A percentile compares a stretch with the other conserved stretches of the same genome.
Evolutionary conservation across 495 filamentous ascomycete genomes (phyloP).

Genomic region (Chaetomium cochliodes): DNA sequence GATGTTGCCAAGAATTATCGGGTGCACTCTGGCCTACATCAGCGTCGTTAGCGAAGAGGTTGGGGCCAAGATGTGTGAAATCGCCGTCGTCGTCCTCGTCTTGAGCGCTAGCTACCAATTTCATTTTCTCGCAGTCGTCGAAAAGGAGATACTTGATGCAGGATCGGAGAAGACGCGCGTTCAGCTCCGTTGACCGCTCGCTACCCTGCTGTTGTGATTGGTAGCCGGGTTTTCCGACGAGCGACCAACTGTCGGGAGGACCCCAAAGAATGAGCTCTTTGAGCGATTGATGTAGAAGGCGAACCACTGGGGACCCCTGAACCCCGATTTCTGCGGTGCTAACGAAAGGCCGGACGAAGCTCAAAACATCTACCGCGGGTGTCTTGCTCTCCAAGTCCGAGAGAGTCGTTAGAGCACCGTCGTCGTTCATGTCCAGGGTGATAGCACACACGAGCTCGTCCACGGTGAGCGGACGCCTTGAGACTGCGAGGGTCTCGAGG

Average conservation of each 20-base stretch:
- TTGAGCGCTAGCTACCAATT: no score
- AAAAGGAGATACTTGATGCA: conserved; percentile 49
- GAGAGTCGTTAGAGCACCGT: not conserved
- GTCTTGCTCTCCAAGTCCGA: conserved; percentile 7
- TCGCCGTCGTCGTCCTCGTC: not conserved
- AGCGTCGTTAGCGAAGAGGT: not conserved
- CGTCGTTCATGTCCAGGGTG: not conserved
- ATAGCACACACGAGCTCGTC: conserved; percentile 17
- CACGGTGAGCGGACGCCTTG: conserved; percentile 8
- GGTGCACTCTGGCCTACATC: not conserved
- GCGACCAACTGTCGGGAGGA: conserved; percentile 26
- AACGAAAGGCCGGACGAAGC: conserved; percentile 18
- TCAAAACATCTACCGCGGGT: conserved; percentile 2
- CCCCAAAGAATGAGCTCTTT: conserved; percentile 28
- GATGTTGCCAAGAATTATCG: not conserved
- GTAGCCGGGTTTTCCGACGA: conserved; percentile 16
- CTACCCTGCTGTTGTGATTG: no score
- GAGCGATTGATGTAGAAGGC: conserved; percentile 36
- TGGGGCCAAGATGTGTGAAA: not conserved
- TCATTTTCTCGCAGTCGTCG: not conserved
- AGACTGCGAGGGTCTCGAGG: conserved; percentile 18
- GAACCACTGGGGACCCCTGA: not conserved
- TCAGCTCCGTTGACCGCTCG: conserved; percentile 35
- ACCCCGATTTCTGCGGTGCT: not conserved
- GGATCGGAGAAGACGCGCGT: conserved; percentile 46